Percentiles rank a stretch among this genome's conserved stretches.
These are phyloP conservation scores for Dryas alaskensis DNA, from an alignment of 306 rosid species.

Conservation along the genomic window DNA sequence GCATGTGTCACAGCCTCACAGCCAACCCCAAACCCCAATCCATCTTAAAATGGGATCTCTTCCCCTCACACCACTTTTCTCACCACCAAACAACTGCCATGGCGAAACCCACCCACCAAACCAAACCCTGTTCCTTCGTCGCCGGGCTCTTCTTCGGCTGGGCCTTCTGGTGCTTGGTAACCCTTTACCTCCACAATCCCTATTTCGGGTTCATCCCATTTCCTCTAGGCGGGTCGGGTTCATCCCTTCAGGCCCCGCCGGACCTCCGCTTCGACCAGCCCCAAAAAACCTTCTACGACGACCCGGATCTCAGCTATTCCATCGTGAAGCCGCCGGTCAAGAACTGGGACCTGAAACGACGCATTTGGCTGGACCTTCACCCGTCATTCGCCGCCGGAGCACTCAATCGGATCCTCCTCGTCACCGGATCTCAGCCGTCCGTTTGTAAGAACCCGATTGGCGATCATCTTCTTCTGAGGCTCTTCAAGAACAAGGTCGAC, in stretches of 20 bases:
- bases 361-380: conserved; percentile 34
- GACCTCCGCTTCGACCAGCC: conserved; percentile 11
- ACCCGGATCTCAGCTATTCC: conserved; percentile 34
- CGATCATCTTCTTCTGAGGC: conserved; percentile 45
- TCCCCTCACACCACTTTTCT: background rate
- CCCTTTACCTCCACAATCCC: background rate
- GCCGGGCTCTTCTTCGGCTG: conserved; percentile 14
- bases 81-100: conserved; percentile 12
- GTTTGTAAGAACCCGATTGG: conserved; percentile 38
- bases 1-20: background rate
- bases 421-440: conserved; percentile 44
- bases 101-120: conserved; percentile 23
- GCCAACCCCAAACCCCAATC: background rate
- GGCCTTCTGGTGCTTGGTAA: conserved; percentile 6
- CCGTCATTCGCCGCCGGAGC: conserved; percentile 22
- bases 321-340: conserved; percentile 36
- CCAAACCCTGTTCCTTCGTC: background rate
- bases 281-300: conserved; percentile 38
- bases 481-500: conserved; percentile 59
- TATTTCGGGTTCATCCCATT: conserved; percentile 1
- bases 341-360: conserved; percentile 47
- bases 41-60: background rate
- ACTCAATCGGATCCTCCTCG: conserved; percentile 26
- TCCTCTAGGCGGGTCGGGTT: background rate
- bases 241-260: background rate